These are phyloP conservation scores for Hyphochytrium catenoides DNA, from an alignment of 352 stramenopile species.

Conservation along the genomic window DNA sequence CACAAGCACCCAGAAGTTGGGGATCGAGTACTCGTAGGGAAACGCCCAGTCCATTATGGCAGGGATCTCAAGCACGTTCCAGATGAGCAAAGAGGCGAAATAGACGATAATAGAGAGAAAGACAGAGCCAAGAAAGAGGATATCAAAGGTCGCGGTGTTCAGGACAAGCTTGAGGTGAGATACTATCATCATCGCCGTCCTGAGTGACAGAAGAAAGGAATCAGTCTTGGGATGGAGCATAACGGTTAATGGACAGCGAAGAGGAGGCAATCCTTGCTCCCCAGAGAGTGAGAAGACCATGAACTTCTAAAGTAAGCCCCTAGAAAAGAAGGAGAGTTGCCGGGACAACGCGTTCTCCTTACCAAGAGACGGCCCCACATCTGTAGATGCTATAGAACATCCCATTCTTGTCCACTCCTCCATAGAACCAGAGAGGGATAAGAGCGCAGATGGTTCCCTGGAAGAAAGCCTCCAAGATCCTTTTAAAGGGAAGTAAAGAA, in stretches of 20 bases:
- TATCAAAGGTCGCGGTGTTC: slow-evolving; percentile 56
- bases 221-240: no score
- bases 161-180: slow-evolving; percentile 46
- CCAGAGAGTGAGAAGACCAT: no score
- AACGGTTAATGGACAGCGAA: no score
- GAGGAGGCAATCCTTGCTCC: no score
- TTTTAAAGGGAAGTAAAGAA: no score
- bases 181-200: slow-evolving; percentile 46
- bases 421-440: slow-evolving; percentile 27
- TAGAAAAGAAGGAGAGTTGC: no score
- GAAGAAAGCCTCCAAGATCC: no score
- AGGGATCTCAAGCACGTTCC: slow-evolving; percentile 20
- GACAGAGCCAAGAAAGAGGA: background rate
- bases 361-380: slow-evolving; percentile 43
- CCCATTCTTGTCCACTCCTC: slow-evolving; percentile 28
- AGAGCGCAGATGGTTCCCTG: slow-evolving; percentile 31
- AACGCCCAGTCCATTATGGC: slow-evolving; percentile 36
- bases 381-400: slow-evolving; percentile 32
- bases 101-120: slow-evolving; percentile 13
- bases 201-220: no score
- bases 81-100: slow-evolving; percentile 30
- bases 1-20: slow-evolving; percentile 45
- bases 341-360: no score
- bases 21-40: slow-evolving; percentile 35
- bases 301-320: no score